Evolutionary conservation across 139 green algal species (phyloP), one percentile per base, ranked within the genome.

Genomic region (Closterium sp.): DNA sequence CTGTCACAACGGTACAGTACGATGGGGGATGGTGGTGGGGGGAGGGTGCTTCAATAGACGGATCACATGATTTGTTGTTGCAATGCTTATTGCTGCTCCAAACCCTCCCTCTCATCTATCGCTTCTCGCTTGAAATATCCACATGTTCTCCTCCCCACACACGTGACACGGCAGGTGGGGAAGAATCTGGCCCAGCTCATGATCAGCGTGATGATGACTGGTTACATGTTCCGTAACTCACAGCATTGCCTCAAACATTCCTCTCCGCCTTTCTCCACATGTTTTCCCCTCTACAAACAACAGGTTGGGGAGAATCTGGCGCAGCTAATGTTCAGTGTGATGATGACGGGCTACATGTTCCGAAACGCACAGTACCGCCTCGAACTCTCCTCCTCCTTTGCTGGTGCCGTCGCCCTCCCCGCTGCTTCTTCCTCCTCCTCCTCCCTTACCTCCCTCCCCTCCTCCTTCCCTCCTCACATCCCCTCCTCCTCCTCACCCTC

Each of bases 131-230:
- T n/a, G n/a, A n/a, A n/a, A n/a, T n/a, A n/a, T 6, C 34, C 34
- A 42, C 34, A 42, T 50, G 38, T 79, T 27, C 17, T 27, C 62
- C 62, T 27, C 13, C 2, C 62, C 10, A 79, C 10, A 27, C 17
- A 5, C 42, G 7, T 13, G 42, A 13, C 42, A 79, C 17, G n/a
- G 85, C 89, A 95, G 93, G 93, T 96, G 34, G 97, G 95, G 0
- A 97, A 99, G 32, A 97, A 97, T 90, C 92, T 99, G 70, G 96
- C 97, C 27, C 96, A 98, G 93, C 96, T 99, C 2, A 97, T 99
- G 96, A 97, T 96, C 91, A 97, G 88, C 62, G 95, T 98, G 30
- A 95, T 98, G 42, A 97, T 97, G 94, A 98, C 97, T 0, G 97
- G 97, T 31, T 95, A 95, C 93, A 96, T 97, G 95, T 97, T 99